Conservation (phyloP, 768 basidiomycete genomes). For the Hypsizygus marmoreus region DNA sequence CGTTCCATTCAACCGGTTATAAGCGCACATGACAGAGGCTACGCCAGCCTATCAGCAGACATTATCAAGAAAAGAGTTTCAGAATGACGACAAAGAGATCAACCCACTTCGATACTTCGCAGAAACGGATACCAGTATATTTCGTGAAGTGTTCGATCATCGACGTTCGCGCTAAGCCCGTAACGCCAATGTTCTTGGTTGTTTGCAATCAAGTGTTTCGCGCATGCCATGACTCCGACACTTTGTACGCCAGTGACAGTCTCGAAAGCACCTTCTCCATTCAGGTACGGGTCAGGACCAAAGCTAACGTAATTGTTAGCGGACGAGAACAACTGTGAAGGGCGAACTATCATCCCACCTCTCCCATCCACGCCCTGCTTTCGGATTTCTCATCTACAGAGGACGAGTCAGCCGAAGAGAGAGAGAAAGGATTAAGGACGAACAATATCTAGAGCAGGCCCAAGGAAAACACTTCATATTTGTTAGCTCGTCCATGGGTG, state of each 20-base stretch:
- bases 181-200: slow-evolving; percentile 58
- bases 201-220: slow-evolving; percentile 53
- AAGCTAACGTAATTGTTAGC: slow-evolving; percentile 29
- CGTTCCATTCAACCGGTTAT: slow-evolving; percentile 58
- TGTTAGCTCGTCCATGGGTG: not conserved
- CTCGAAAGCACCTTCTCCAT: slow-evolving; percentile 60
- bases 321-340: not conserved
- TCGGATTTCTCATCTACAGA: slow-evolving; percentile 52
- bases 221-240: slow-evolving; percentile 60
- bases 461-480: slow-evolving; percentile 42
- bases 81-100: not conserved
- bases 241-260: slow-evolving; percentile 62
- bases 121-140: slow-evolving; percentile 55
- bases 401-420: not conserved
- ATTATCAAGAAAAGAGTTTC: not conserved
- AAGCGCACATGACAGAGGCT: slow-evolving; percentile 52
- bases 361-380: slow-evolving; percentile 52
- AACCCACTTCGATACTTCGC: slow-evolving; percentile 46
- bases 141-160: slow-evolving; percentile 60
- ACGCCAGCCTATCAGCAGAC: slow-evolving; percentile 43
- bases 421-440: slow-evolving; percentile 16
- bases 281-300: slow-evolving; percentile 65
- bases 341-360: slow-evolving; percentile 25
- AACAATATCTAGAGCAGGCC: slow-evolving; percentile 59
- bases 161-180: slow-evolving; percentile 45